Evolutionary conservation across 257 asterid genomes (phyloP), one percentile per base, ranked within the genome.

Genomic region (Penstemon barbatus): DNA sequence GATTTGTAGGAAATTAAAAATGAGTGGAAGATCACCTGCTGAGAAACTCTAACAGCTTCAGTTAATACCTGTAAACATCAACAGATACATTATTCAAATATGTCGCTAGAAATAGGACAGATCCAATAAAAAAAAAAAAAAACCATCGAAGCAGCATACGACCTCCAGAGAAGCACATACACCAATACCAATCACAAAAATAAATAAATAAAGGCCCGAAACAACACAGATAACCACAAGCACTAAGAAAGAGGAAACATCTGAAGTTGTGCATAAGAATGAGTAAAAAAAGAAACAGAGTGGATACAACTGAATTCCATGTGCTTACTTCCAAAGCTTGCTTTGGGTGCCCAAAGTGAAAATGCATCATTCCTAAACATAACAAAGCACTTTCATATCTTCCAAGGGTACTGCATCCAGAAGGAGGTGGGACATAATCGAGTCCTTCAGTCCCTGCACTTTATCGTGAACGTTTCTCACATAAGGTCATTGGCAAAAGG

Each of bases 401-500:
- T 63, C 97, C 97, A 69, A 83, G 78, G 81, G 77, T 78, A 73
- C 61, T 72, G 81, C 79, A 72, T 73, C 89, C 84, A 55, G 92
- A 81, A 51, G 89, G 85, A 73, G 92, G 82, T 36, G 95, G 82
- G 71, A 69, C 80, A 75, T 66, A 73, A 61, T 90, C 96, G 70
- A 81, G 73, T 73, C 99, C 99, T 85, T 93, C 99, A 61, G 87
- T 91, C 96, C 99, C 99, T 90, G 99, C 99, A 93, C 99, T 92
- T 90, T 80, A 82, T 78, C 77, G 81, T 68, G 54, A 79, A 78
- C 64, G 74, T 51, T 57, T 69, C 75, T 61, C 85, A 80, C 65
- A 63, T 84, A 54, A 77, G 77, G 62, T 73, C 54, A 68, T 74
- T 43, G 54, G 58, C 19, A 38, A 7, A 19, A 44, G 13, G 43